Percentiles rank a stretch among this genome's conserved stretches.
Conservation (phyloP, 2,329 filamentous ascomycete species). For the Colletotrichum chrysophilum region DNA sequence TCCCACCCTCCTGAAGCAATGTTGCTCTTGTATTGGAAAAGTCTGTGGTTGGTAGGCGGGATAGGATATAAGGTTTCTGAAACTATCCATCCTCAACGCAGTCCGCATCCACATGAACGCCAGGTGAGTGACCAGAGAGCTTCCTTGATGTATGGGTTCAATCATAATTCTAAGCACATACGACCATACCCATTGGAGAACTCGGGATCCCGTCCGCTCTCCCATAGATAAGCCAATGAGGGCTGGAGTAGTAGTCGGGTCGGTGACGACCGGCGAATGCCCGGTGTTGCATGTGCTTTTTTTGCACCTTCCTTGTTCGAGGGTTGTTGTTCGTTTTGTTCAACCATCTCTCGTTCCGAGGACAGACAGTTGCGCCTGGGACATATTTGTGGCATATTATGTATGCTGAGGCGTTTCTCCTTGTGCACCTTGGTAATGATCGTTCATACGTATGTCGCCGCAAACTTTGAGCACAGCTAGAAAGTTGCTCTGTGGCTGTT, state of each 20-base stretch:
- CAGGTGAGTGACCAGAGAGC: too few species aligned
- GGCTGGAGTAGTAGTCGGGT: too few species aligned
- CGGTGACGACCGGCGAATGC: background rate
- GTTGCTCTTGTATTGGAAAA: background rate
- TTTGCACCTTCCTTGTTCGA: background rate
- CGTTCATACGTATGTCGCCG: background rate
- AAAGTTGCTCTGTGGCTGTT: background rate
- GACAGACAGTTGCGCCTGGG: background rate
- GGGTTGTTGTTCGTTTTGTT: background rate
- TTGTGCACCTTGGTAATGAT: background rate
- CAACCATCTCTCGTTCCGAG: background rate
- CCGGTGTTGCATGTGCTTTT: background rate
- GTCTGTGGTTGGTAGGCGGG: background rate
- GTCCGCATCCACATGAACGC: background rate
- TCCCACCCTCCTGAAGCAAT: background rate
- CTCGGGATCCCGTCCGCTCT: background rate
- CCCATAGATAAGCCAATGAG: too few species aligned
- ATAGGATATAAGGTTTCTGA: background rate
- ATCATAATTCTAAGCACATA: fast-evolving
- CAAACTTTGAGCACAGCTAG: background rate
- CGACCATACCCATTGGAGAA: background rate
- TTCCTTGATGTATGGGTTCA: background rate
- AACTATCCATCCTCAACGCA: background rate
- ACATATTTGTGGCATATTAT: background rate
- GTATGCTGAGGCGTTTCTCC: background rate